Base-by-base conservation (phyloP, 2,329 filamentous ascomycete genomes). In the Rhinocladiella mackenziei region DNA sequence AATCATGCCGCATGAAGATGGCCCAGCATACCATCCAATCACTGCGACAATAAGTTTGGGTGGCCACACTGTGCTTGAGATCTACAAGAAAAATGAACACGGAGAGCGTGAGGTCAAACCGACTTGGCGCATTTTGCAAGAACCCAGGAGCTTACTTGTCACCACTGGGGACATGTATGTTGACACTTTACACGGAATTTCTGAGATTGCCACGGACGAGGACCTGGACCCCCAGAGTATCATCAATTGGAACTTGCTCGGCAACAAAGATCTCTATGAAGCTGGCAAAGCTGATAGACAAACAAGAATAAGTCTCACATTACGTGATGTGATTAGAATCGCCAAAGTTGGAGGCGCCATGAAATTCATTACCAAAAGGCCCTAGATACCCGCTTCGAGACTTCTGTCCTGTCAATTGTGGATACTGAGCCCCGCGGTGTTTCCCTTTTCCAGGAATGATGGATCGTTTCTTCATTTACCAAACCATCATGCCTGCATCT, bases 1-100 rank as follows among this genome's bases (percentile, higher is more conserved):
- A n/a, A 97, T 97, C 55, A 94, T 96, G 86, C 83, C 89, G 34
- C 91, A 97, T 64, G 92, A 96, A 72, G 91, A 98, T 63, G 92
- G 91, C 1, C 70, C 77, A 6, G 87, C 91, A 7, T 98, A 98
- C 62, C 77, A 85, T 60, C 85, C 85, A 1, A 80, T 94, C 10
- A 91, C 96, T 9, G 92, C 88, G 53, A 97, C 92, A 1, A 83
- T 97, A 51, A 94, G 87, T 66, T 69, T 98, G 5, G 87, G 87
- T 0, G 79, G 80, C 7, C 79, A 79, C 35, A 71, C 94, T 6
- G 87, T 91, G 45, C 72, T 97, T 39, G 83, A 94, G 56, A 70
- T 97, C 10, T 81, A 85, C 62, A 72, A 73, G 56, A 83, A 76
- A 62, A 79, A 45, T 14, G 43, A 45, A 14, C 35, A 36, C n/a